phyloP scores from a whole-genome alignment of 225 moss, liverwort and hornwort species.

The Thuidium tamariscinum region DNA sequence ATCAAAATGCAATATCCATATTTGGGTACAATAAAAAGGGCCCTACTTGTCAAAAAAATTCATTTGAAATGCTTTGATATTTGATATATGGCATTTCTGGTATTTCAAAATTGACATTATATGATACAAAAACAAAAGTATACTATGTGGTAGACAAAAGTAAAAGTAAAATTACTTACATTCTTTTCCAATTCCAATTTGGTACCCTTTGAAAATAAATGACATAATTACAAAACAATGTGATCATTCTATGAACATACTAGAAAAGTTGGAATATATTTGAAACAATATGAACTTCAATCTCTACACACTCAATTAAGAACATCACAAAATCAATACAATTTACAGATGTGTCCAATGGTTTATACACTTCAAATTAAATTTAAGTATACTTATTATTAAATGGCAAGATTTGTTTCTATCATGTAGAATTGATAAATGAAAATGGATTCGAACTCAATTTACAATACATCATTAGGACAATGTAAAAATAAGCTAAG shows the following conservation, averaged over 20 bases:
- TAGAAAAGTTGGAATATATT: too few species aligned
- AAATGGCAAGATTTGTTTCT: too few species aligned
- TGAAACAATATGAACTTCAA: too few species aligned
- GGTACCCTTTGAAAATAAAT: too few species aligned
- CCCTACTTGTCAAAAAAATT: not conserved
- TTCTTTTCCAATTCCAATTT: not conserved
- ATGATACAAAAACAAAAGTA: not conserved
- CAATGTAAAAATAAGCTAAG: not conserved
- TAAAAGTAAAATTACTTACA: not conserved
- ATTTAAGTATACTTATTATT: too few species aligned
- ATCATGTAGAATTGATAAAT: not conserved
- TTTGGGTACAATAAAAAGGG: not conserved
- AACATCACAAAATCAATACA: too few species aligned
- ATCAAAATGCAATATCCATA: not conserved
- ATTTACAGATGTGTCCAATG: rapidly evolving
- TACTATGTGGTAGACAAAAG: not conserved
- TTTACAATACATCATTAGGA: not conserved
- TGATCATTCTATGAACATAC: too few species aligned
- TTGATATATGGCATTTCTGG: not conserved
- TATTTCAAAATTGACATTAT: not conserved
- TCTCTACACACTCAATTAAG: too few species aligned
- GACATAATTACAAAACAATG: too few species aligned
- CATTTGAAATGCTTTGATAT: not conserved
- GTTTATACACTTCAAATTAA: too few species aligned
- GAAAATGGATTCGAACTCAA: not conserved